Evolutionary conservation across 768 basidiomycete genomes (phyloP).

Genomic region (Zangia roseola): DNA sequence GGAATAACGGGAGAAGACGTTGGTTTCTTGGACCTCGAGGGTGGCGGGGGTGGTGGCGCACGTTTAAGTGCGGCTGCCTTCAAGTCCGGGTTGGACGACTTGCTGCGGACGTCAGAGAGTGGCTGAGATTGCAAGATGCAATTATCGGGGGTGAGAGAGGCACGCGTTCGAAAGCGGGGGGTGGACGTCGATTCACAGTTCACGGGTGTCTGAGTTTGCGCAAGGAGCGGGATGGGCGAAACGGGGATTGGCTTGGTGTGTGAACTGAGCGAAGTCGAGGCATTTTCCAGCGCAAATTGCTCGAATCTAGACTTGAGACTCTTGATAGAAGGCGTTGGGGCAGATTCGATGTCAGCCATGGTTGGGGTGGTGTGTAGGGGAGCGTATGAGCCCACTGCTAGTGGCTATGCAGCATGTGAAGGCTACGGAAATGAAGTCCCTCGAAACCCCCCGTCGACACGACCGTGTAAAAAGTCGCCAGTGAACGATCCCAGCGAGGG

Average conservation of each 20-base stretch:
- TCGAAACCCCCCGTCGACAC: no score
- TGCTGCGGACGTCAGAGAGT: slow-evolving; percentile 40
- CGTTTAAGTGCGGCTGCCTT: slow-evolving; percentile 41
- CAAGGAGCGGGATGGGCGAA: slow-evolving; percentile 2
- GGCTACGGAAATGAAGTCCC: no score
- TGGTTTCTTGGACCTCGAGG: slow-evolving; percentile 33
- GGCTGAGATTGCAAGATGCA: slow-evolving; percentile 15
- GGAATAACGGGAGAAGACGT: slow-evolving; percentile 43
- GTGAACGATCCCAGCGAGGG: no score
- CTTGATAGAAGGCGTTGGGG: slow-evolving; percentile 61
- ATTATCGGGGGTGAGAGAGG: slow-evolving; percentile 25
- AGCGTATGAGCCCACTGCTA: no score
- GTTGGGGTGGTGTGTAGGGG: no score
- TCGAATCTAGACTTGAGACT: slow-evolving; percentile 72
- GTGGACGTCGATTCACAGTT: slow-evolving; percentile 31
- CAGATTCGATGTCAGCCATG: slow-evolving; percentile 52
- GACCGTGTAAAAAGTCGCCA: no score
- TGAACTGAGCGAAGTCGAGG: slow-evolving; percentile 4
- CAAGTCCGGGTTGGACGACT: slow-evolving; percentile 56
- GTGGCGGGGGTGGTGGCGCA: slow-evolving; percentile 61
- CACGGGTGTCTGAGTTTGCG: slow-evolving; percentile 15
- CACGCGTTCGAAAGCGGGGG: slow-evolving; percentile 44
- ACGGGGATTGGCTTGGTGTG: background rate
- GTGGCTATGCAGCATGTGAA: no score
- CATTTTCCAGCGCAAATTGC: slow-evolving; percentile 50